A percentile compares a stretch with the other conserved stretches of the same genome.
Conservation (phyloP, 768 basidiomycete species). For the Gloeostereum incarnatum region DNA sequence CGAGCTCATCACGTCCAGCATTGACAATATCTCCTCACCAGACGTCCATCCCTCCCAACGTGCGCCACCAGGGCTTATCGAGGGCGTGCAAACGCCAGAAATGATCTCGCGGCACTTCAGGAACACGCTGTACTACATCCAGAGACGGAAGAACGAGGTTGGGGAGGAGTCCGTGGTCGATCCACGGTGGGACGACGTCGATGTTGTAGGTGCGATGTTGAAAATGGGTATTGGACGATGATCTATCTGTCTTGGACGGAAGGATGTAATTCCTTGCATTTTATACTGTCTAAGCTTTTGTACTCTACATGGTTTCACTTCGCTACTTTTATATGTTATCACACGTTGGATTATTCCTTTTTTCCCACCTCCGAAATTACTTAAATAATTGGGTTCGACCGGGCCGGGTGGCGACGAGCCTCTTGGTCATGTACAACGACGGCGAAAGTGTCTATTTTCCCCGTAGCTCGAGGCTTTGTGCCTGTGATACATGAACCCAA, state of each 20-base stretch:
- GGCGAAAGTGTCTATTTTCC: too few species aligned
- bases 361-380: too few species aligned
- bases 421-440: too few species aligned
- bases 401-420: too few species aligned
- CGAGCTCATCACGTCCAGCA: constrained; percentile 89
- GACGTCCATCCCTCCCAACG: constrained; percentile 86
- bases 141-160: constrained; percentile 59
- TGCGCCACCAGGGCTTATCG: constrained; percentile 82
- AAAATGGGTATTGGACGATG: constrained; percentile 78
- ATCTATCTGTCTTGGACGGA: constrained; percentile 13
- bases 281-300: not conserved
- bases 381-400: too few species aligned
- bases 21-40: constrained; percentile 83
- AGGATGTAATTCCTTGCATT: too few species aligned
- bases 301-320: not conserved
- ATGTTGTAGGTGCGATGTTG: constrained; percentile 77
- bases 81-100: constrained; percentile 87
- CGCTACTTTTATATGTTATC: not conserved
- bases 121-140: constrained; percentile 81
- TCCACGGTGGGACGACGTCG: constrained; percentile 77
- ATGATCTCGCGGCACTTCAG: constrained; percentile 93
- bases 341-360: too few species aligned
- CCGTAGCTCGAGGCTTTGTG: too few species aligned
- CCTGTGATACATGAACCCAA: too few species aligned
- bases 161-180: constrained; percentile 33